These are phyloP conservation scores for Gamarada debralockiae DNA, from an alignment of 495 filamentous ascomycete species.

Conservation along the genomic window DNA sequence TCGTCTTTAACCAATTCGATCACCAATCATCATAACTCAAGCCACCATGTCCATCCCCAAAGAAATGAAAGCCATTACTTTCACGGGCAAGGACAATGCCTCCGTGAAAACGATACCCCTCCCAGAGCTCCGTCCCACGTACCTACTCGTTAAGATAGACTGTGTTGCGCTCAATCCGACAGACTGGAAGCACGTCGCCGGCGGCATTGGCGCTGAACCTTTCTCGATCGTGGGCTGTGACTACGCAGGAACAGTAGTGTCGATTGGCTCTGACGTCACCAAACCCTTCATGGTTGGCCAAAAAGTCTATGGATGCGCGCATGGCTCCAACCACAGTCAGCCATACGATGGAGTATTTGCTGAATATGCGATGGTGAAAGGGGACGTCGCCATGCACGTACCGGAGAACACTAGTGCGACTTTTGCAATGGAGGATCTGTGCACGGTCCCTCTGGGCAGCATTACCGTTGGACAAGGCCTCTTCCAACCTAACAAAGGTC, in stretches of 20 bases:
- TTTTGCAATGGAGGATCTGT: constrained; percentile 40
- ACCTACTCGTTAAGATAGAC: constrained; percentile 12
- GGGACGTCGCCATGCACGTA: constrained; percentile 35
- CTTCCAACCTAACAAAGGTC: constrained; percentile 30
- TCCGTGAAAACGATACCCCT: neutral
- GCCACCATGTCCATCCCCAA: neutral
- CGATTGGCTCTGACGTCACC: constrained; percentile 21
- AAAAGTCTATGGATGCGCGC: constrained; percentile 3
- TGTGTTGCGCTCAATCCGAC: constrained; percentile 41
- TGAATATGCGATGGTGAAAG: constrained; percentile 37
- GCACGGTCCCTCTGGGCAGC: constrained; percentile 49
- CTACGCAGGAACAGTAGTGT: constrained; percentile 35
- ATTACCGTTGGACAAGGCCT: constrained; percentile 51
- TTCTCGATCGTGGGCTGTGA: constrained; percentile 37
- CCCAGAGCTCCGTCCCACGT: neutral
- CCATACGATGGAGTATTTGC: constrained; percentile 13
- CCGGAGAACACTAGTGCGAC: constrained; percentile 36
- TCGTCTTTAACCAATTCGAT: too few species aligned
- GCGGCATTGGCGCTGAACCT: constrained; percentile 22
- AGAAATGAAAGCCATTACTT: neutral
- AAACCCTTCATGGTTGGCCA: constrained; percentile 4
- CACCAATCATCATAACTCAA: too few species aligned
- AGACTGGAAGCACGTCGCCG: constrained; percentile 35
- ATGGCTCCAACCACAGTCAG: constrained; percentile 8
- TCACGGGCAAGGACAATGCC: neutral